These are phyloP conservation scores for Lentinula lateritia DNA, from an alignment of 768 basidiomycete species.

Conservation along the genomic window DNA sequence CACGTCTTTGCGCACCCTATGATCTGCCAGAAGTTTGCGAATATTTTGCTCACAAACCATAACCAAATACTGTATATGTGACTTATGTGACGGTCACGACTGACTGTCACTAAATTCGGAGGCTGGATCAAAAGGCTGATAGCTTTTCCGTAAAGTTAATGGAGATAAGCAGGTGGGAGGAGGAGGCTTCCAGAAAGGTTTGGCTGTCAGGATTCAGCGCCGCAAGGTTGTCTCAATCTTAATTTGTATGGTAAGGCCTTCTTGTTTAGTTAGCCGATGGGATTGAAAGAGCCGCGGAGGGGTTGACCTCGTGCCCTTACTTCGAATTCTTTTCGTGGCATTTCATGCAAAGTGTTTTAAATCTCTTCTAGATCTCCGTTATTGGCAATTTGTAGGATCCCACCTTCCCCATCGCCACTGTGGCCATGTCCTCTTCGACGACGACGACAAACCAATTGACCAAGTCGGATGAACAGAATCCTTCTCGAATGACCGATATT, in stretches of 20 bases:
- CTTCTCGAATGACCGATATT: conserved; percentile 38
- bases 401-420: conserved; percentile 17
- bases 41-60: too few relatives aligned
- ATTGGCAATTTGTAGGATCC: conserved; percentile 6
- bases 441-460: conserved; percentile 34
- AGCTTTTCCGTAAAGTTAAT: conserved; percentile 23
- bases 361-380: conserved; percentile 46
- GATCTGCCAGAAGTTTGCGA: too few relatives aligned
- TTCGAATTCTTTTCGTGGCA: conserved; percentile 52
- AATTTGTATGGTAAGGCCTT: conserved; percentile 26
- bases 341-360: conserved; percentile 23
- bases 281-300: conserved; percentile 45
- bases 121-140: background rate
- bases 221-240: conserved; percentile 38
- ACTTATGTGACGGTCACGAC: too few relatives aligned
- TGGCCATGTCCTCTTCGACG: conserved; percentile 23
- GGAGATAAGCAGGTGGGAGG: conserved; percentile 27
- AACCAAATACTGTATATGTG: too few relatives aligned
- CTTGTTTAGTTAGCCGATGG: conserved; percentile 2
- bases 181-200: conserved; percentile 20
- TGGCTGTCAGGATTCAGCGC: conserved; percentile 37
- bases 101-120: too few relatives aligned
- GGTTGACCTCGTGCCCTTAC: conserved; percentile 57
- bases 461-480: conserved; percentile 9
- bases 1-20: too few relatives aligned